Base-by-base conservation (phyloP, 345 rosid species). In the Hibiscus syriacus region DNA sequence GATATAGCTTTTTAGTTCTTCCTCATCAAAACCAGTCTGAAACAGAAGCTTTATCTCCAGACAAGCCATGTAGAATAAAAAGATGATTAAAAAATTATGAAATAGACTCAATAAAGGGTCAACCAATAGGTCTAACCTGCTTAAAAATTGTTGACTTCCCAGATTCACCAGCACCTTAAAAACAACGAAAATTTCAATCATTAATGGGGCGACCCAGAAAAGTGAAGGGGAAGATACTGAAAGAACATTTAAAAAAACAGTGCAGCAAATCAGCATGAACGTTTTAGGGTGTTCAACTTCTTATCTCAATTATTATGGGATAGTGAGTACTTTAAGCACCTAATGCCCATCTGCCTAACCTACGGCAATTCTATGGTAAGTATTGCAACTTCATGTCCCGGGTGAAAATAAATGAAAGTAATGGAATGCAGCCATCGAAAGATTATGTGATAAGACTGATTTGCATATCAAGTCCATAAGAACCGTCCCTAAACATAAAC, bases 111-210 rank as follows among this genome's bases (percentile, higher is more conserved):
- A 71, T 10, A 48, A 52, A 54, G 25, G 64, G 64, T 38, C n/a
- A 55, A 29, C 62, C 38, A 63, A 23, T 55, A 19, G 17, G 25
- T 34, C 83, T 79, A 81, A 79, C 99, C 97, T 95, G 99, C 90
- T 95, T 95, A 81, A 95, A 92, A 58, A 92, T 95, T 46, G 99
- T 95, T 66, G 98, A 95, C 83, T 95, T 95, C 72, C 99, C 99
- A 1, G 98, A 95, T 75, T 95, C 99, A 62, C 99, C 99, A 73
- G 96, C 87, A 80, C 98, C 99, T 95, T 72, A 2, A 81, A 32
- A 76, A 43, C 55, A 64, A 72, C 70, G 30, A 57, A 27, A n/a
- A 53, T 66, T 50, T 12, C 48, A 3, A 49, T 62, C 34, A 73
- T 46, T 29, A 20, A 14, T 16, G 49, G 50, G 46, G 11, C 32